Evolutionary conservation across 345 rosid genomes (phyloP).

Genomic region (Moricandia moricandioides): DNA sequence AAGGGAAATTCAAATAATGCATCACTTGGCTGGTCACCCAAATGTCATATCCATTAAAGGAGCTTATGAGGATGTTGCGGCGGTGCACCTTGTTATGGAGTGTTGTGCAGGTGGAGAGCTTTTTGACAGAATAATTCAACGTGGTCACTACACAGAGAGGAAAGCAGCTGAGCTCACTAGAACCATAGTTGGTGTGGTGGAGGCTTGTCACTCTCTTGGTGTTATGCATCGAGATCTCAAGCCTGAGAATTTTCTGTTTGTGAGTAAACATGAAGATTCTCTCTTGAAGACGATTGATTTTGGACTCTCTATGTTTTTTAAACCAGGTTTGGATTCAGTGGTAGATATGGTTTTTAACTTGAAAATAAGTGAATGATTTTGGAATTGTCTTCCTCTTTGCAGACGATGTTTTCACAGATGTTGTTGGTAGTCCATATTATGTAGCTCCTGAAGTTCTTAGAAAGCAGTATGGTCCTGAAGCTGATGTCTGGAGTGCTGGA

Average conservation of each 20-base stretch:
- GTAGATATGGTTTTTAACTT: too few species aligned
- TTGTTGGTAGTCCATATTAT: conserved; percentile 92
- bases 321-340: background rate
- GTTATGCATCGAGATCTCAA: background rate
- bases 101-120: background rate
- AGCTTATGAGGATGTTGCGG: background rate
- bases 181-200: background rate
- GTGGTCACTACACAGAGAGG: background rate
- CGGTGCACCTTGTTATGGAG: background rate
- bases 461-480: conserved; percentile 78
- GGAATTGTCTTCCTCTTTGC: background rate
- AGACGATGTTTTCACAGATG: conserved; percentile 77
- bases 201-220: background rate
- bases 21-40: background rate
- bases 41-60: background rate
- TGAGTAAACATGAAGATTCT: background rate
- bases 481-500: conserved; percentile 98
- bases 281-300: background rate
- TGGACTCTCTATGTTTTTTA: background rate
- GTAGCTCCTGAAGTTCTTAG: conserved; percentile 86
- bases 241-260: background rate
- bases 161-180: background rate
- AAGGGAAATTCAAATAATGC: background rate
- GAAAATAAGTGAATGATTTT: too few species aligned
- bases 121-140: background rate